These are phyloP conservation scores for Aureobasidium mangrovei DNA, from an alignment of 2,329 filamentous ascomycete genomes.

Conservation along the genomic window DNA sequence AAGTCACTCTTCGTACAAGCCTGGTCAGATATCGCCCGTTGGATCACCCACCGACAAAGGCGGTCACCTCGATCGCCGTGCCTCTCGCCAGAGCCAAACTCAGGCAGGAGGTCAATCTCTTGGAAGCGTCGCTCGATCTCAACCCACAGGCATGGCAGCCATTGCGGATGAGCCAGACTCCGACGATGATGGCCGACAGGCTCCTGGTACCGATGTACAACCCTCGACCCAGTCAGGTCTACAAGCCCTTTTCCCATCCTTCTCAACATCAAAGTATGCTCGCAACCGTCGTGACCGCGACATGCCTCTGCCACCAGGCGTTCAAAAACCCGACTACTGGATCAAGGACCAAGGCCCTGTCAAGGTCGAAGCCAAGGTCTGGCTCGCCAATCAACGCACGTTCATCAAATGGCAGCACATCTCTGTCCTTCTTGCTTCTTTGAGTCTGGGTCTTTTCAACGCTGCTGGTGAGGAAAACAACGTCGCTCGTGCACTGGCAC, in stretches of 20 bases:
- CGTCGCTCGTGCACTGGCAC: constrained; percentile 69
- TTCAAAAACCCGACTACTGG: constrained; percentile 76
- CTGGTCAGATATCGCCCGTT: constrained; percentile 50
- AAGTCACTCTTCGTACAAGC: constrained; percentile 23
- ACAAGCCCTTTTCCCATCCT: constrained; percentile 67
- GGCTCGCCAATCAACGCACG: constrained; percentile 95
- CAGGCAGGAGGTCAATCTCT: constrained; percentile 17
- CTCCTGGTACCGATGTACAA: constrained; percentile 21
- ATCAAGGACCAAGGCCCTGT: constrained; percentile 92
- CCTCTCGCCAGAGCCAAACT: constrained; percentile 11
- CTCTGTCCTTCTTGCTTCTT: constrained; percentile 70
- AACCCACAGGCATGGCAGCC: constrained; percentile 25
- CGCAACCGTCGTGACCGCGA: constrained; percentile 42
- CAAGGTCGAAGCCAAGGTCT: constrained; percentile 94
- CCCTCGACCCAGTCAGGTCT: constrained; percentile 48
- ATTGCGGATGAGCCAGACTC: constrained; percentile 39
- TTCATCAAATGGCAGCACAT: constrained; percentile 99
- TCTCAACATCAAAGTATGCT: constrained; percentile 73
- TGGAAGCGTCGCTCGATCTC: constrained; percentile 16
- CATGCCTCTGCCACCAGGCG: constrained; percentile 67
- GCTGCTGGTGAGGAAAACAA: constrained; percentile 66
- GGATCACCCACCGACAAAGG: constrained; percentile 54
- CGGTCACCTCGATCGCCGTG: not conserved
- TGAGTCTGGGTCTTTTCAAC: constrained; percentile 81
- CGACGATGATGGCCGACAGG: constrained; percentile 39